Base-by-base conservation (phyloP, 2,329 filamentous ascomycete species). In the Zopfia rhizophila region DNA sequence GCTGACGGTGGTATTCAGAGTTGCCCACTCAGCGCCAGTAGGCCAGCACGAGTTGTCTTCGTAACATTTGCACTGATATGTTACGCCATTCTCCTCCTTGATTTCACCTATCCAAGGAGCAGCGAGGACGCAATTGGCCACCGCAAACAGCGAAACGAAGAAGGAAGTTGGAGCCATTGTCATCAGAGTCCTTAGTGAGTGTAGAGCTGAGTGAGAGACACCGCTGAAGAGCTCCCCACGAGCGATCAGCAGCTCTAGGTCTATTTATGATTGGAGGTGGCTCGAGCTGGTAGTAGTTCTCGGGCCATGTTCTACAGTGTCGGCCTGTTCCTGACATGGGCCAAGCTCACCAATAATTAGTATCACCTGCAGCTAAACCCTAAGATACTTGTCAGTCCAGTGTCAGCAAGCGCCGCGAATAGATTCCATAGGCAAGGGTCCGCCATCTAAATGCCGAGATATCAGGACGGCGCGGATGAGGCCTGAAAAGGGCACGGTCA, bases 61-160 rank as follows among this genome's bases (percentile, higher is more conserved):
- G 46, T 69, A 70, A 48, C 67, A 70, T 44, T 70, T 70, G 54
- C 67, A 70, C 19, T 65, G 54, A 24, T 68, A 69, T 3, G 51
- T 51, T 4, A 51, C 39, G 11, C 62, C 60, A 25, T 57, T 51
- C 4, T 57, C 49, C 24, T 57, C 54, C 45, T 60, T 65, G 13
- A 57, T 46, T 44, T 70, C 67, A 12, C 67, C 67, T 19, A 55
- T 58, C 67, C 66, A 70, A 13, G 18, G 18, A 14, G 53, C 46
- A 24, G 41, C 58, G 18, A 56, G 25, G 3, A 48, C 59, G 19
- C 42, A 45, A 37, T 53, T 47, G 28, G 53, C 23, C 29, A 54
- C 54, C 30, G 62, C 48, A 30, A 66, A 48, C 23, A 63, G 35
- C 14, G 57, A 45, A 48, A 58, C 40, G 12, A 65, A 30, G n/a